Base-by-base conservation (phyloP, 352 stramenopile species). In the Pythium phragmiticola region DNA sequence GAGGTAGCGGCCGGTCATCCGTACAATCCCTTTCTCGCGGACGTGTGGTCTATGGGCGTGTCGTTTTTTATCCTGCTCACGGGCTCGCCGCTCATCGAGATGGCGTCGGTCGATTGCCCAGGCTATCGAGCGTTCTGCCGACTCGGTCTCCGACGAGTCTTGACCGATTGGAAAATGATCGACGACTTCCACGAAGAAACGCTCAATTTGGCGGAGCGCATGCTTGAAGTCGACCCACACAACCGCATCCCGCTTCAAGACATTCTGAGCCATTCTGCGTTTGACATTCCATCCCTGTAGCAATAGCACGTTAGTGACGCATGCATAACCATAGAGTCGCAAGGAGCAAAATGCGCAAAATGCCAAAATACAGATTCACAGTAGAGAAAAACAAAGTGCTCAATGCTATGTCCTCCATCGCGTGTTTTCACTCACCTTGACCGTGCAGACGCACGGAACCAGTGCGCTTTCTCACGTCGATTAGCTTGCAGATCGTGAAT, bases 401-500 rank as follows among this genome's bases (percentile, higher is more conserved):
- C 1, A 2, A 19, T 17, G 46, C 49, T 50, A n/a, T 34, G 36
- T 21, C 42, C 5, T 7, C 30, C 4, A 16, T 43, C 16, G 23
- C 46, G 12, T 42, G 7, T 7, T 17, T 39, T 39, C 34, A 39
- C 16, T 66, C 21, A 60, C 51, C 51, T 36, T 41, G 53, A 45
- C 36, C 59, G 43, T n/a, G 62, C 9, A 3, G 62, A 58, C n/a
- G 14, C 30, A 16, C 65, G 53, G n/a, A 84, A 68, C 73, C 75
- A 84, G 13, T 60, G 62, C 2, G 49, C 26, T 55, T 80, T 78
- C 34, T 73, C 63, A 21, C 74, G 60, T 19, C 74, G 70, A 47
- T 85, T 72, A 1, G 45, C 45, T 63, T 84, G 72, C 17, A 84
- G 19, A 4, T 65, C 54, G 57, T 76, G 49, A 39, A 84, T 78